A percentile compares a stretch with the other conserved stretches of the same genome.
Evolutionary conservation across 75 land plant species (phyloP).

Genomic region (Chamaecyparis obtusa): DNA sequence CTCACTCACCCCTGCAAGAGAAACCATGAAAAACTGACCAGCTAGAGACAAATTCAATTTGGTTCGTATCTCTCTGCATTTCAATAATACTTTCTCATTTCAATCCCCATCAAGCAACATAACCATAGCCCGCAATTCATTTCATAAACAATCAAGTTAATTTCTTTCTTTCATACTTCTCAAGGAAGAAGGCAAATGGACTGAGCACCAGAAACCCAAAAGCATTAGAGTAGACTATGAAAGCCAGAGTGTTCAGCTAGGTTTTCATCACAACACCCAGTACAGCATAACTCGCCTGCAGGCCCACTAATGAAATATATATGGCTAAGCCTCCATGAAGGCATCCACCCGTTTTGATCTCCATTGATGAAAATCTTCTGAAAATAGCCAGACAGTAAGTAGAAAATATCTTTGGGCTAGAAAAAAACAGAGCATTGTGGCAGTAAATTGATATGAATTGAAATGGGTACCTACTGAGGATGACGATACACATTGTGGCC

Average conservation of each 20-base stretch:
- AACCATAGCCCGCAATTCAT: neutral
- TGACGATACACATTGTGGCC: neutral
- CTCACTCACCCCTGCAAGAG: conserved; percentile 37
- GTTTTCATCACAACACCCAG: neutral
- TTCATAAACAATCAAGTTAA: neutral
- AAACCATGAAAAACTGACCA: conserved; percentile 31
- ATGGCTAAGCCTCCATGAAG: neutral
- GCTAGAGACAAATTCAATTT: conserved; percentile 23
- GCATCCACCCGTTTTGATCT: no score
- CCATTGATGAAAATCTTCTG: no score
- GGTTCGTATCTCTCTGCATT: conserved; percentile 44
- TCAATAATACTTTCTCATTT: neutral
- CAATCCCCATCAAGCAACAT: neutral
- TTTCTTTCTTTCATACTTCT: neutral
- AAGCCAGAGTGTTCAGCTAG: neutral
- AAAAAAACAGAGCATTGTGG: no score
- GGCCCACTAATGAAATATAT: neutral
- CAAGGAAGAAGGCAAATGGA: neutral
- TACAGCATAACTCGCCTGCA: no score
- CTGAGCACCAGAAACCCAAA: neutral
- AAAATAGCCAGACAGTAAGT: conserved; percentile 23
- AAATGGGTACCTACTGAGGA: neutral
- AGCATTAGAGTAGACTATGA: neutral
- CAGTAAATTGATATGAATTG: neutral
- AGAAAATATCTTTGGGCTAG: no score